Evolutionary conservation across 139 green algal genomes (phyloP).

Genomic region (Deuterostichococcus epilithicus): DNA sequence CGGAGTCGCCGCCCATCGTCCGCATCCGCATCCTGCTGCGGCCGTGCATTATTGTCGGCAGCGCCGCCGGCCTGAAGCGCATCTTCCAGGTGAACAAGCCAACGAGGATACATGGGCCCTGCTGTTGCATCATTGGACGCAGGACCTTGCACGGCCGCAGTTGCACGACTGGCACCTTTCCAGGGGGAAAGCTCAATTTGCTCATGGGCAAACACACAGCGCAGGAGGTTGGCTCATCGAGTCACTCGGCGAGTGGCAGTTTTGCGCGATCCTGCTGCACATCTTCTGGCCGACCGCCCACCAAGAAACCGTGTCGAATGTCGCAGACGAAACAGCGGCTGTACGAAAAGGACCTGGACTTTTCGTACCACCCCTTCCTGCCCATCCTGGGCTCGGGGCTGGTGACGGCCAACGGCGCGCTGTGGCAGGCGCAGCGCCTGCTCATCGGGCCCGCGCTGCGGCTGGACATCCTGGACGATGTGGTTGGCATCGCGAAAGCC

Average conservation of each 20-base stretch:
- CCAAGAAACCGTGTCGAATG: no score
- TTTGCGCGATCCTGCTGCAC: neutral
- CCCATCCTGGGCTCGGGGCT: constrained; percentile 89
- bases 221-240: no score
- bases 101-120: constrained; percentile 46
- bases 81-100: constrained; percentile 64
- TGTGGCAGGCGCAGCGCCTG: constrained; percentile 88
- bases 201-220: no score
- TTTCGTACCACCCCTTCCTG: constrained; percentile 87
- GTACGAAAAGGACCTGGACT: constrained; percentile 80
- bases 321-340: constrained; percentile 49
- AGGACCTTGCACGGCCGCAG: no score
- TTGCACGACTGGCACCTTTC: no score
- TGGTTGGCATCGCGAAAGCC: constrained; percentile 71
- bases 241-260: neutral
- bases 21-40: constrained; percentile 61
- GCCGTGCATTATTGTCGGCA: constrained; percentile 61
- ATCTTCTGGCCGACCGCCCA: neutral
- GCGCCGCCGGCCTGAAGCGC: constrained; percentile 65
- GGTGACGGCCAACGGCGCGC: constrained; percentile 82
- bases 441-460: constrained; percentile 82
- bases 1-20: constrained; percentile 31
- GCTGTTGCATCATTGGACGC: no score
- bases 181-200: no score
- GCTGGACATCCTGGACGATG: constrained; percentile 87